These are phyloP conservation scores for Nakazawaea ernobii DNA, from an alignment of 805 yeast genomes.

Conservation along the genomic window DNA sequence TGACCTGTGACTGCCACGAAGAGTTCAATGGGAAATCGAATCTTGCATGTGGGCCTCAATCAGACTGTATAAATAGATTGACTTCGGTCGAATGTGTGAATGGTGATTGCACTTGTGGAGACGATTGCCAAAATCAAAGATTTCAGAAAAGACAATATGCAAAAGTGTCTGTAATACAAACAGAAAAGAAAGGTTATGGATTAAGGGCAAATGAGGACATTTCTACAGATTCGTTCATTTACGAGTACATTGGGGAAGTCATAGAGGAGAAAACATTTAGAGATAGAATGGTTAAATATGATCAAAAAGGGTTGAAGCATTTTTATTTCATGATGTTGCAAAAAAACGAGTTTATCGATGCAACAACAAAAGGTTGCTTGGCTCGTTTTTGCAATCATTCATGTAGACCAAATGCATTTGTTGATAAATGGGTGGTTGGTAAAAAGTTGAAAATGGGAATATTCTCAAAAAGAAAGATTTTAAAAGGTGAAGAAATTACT, in stretches of 20 bases:
- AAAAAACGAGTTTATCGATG: conserved; percentile 90
- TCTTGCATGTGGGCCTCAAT: conserved; percentile 75
- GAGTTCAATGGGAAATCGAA: conserved; percentile 34
- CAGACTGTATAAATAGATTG: conserved; percentile 87
- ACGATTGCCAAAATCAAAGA: conserved; percentile 77
- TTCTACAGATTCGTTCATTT: conserved; percentile 63
- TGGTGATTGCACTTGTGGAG: conserved; percentile 67
- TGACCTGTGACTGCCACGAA: conserved; percentile 86
- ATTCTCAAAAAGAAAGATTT: conserved; percentile 72
- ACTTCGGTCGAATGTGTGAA: conserved; percentile 89
- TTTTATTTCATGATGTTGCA: conserved; percentile 96
- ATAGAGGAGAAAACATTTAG: conserved; percentile 76
- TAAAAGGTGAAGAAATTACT: conserved; percentile 82
- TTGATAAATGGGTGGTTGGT: conserved; percentile 96
- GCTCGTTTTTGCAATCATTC: conserved; percentile 95
- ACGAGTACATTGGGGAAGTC: conserved; percentile 93
- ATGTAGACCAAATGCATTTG: conserved; percentile 90
- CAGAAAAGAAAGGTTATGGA: conserved; percentile 87
- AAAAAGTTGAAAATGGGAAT: conserved; percentile 91
- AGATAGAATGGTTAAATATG: conserved; percentile 69
- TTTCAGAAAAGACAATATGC: conserved; percentile 78
- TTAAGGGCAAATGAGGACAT: conserved; percentile 63
- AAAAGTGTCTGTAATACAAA: conserved; percentile 69
- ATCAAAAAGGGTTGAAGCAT: conserved; percentile 62
- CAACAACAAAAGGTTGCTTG: conserved; percentile 80